phyloP scores from a whole-genome alignment of 768 basidiomycete genomes.

The Cyclocybe cylindracea region DNA sequence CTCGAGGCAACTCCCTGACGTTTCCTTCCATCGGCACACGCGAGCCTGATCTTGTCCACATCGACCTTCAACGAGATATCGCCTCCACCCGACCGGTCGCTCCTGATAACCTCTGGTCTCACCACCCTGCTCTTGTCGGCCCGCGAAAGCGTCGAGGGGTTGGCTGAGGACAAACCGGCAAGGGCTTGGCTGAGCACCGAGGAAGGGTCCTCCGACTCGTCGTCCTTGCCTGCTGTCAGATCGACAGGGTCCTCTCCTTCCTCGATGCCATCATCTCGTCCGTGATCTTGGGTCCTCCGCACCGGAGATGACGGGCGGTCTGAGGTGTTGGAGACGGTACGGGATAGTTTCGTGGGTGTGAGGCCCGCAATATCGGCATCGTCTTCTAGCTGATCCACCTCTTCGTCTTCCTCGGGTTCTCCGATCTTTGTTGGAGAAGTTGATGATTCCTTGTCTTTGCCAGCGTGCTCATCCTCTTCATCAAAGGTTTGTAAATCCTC shows the following conservation, averaged over 20 bases:
- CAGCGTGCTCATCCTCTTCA: conserved; percentile 19
- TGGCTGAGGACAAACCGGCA: conserved; percentile 7
- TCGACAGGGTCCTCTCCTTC: neutral
- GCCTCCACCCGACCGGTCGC: conserved; percentile 16
- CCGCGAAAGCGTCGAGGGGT: conserved; percentile 10
- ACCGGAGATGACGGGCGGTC: too few relatives aligned
- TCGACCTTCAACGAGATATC: conserved; percentile 31
- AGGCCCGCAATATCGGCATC: too few relatives aligned
- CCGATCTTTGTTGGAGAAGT: too few relatives aligned
- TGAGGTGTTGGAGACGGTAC: too few relatives aligned
- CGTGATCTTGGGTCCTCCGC: too few relatives aligned
- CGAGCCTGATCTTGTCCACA: conserved; percentile 18
- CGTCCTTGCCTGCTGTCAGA: conserved; percentile 10
- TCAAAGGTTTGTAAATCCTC: conserved; percentile 18
- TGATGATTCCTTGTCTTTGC: conserved; percentile 17
- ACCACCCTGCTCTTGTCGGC: conserved; percentile 6
- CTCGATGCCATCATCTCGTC: neutral
- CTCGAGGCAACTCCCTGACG: too few relatives aligned
- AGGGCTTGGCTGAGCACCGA: conserved; percentile 19
- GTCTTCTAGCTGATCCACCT: conserved; percentile 6
- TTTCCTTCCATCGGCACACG: conserved; percentile 7
- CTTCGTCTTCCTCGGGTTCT: conserved; percentile 6
- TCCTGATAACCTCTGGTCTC: conserved; percentile 44
- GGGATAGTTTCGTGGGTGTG: too few relatives aligned
- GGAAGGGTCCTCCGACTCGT: conserved; percentile 17